phyloP scores from a whole-genome alignment of 2,329 filamentous ascomycete species.

The Biscogniauxia mediterranea region DNA sequence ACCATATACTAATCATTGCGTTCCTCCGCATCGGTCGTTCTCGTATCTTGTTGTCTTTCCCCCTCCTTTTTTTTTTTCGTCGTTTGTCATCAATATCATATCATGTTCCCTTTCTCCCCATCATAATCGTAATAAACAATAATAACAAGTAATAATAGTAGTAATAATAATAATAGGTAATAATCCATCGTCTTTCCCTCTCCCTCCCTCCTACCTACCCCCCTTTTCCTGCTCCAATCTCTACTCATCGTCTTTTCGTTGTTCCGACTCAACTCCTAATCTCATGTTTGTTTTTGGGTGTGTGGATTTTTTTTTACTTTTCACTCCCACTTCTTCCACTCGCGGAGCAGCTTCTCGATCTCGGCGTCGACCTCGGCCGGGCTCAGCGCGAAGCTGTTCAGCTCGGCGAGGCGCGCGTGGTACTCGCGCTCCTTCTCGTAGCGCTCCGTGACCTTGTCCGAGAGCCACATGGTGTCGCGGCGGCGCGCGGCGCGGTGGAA shows the following conservation, averaged over 20 bases:
- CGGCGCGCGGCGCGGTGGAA: constrained; percentile 66
- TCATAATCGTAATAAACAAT: constrained; percentile 2
- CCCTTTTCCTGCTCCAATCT: too few relatives aligned
- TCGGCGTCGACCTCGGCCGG: constrained; percentile 42
- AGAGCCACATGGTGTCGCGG: constrained; percentile 65
- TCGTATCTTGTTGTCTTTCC: background rate
- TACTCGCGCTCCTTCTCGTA: constrained; percentile 59
- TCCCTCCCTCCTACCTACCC: background rate
- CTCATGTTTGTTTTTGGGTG: too few relatives aligned
- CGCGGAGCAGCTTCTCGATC: constrained; percentile 48
- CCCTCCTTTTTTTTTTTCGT: background rate
- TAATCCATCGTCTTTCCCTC: background rate
- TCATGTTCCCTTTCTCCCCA: background rate
- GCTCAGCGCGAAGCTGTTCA: constrained; percentile 38
- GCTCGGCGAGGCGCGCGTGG: constrained; percentile 49
- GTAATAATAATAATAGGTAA: background rate
- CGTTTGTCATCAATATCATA: background rate
- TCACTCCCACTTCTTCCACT: constrained; percentile 60
- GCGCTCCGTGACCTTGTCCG: constrained; percentile 55
- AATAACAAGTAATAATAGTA: background rate
- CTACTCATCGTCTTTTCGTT: too few relatives aligned
- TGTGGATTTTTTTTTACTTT: too few relatives aligned
- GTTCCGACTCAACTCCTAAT: too few relatives aligned
- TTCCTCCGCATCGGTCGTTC: background rate
- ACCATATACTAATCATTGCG: background rate